Percentiles rank a stretch among this genome's conserved stretches.
These are phyloP conservation scores for Pythium chondricola DNA, from an alignment of 352 stramenopile species.

Conservation along the genomic window DNA sequence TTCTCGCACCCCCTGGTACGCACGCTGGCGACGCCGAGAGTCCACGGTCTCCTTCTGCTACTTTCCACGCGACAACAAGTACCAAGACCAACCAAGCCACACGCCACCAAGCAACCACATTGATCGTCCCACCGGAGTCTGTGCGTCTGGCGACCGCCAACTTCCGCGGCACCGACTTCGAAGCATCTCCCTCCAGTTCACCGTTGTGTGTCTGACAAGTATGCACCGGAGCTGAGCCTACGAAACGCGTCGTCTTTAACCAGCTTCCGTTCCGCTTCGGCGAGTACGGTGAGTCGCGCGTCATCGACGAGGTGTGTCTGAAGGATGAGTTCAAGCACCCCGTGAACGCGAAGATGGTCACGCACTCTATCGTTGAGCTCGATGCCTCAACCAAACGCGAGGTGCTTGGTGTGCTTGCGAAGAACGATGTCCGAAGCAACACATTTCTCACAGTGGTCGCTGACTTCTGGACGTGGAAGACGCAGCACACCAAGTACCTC, in stretches of 20 bases:
- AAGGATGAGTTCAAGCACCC: neutral
- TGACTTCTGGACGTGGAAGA: conserved; percentile 6
- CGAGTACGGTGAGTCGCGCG: neutral
- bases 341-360: neutral
- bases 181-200: too few relatives aligned
- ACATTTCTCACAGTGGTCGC: neutral
- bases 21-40: too few relatives aligned
- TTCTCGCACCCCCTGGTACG: too few relatives aligned
- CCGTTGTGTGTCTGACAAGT: too few relatives aligned
- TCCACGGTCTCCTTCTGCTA: too few relatives aligned
- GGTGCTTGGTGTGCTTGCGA: neutral
- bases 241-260: conserved; percentile 11
- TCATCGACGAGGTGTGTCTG: conserved; percentile 1
- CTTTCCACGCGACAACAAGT: too few relatives aligned
- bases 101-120: too few relatives aligned
- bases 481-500: conserved; percentile 6
- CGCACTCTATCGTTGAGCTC: neutral
- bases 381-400: conserved; percentile 1
- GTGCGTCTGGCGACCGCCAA: too few relatives aligned
- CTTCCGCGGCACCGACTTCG: too few relatives aligned
- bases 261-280: neutral
- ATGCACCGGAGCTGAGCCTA: too few relatives aligned
- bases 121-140: too few relatives aligned
- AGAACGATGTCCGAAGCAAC: neutral
- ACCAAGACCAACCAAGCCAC: too few relatives aligned